phyloP scores from a whole-genome alignment of 768 basidiomycete species.

The Hortiboletus flavorubellus region DNA sequence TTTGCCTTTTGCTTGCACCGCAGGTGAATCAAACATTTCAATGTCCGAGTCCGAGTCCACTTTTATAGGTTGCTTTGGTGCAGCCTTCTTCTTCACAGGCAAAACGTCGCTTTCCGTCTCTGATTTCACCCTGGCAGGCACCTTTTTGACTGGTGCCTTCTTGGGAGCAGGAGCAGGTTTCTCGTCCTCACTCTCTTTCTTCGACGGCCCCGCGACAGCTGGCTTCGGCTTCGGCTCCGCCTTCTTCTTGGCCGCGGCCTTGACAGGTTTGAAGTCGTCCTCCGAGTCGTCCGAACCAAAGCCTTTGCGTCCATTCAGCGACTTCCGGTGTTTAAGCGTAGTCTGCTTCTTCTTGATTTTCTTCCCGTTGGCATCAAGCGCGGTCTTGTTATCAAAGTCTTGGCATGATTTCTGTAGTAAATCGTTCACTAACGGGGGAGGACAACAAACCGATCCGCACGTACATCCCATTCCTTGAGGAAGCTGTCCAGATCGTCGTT shows the following conservation, averaged over 20 bases:
- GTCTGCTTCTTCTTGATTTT: slow-evolving; percentile 56
- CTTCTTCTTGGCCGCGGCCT: slow-evolving; percentile 42
- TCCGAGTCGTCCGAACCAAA: slow-evolving; percentile 41
- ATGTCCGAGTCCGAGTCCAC: slow-evolving; percentile 40
- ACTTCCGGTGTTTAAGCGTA: slow-evolving; percentile 52
- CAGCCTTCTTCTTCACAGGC: slow-evolving; percentile 20
- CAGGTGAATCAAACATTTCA: slow-evolving; percentile 26
- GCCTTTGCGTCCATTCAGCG: slow-evolving; percentile 41
- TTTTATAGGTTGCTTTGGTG: slow-evolving; percentile 22
- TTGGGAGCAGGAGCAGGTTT: slow-evolving; percentile 26
- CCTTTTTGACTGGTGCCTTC: slow-evolving; percentile 33
- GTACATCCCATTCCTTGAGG: slow-evolving; percentile 79
- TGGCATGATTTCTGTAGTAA: slow-evolving; percentile 36
- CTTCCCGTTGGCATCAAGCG: slow-evolving; percentile 48
- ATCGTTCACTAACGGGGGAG: not conserved
- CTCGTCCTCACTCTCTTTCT: slow-evolving; percentile 43
- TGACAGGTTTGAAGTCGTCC: slow-evolving; percentile 55
- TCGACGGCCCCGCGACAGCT: slow-evolving; percentile 39
- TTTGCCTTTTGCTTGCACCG: slow-evolving; percentile 37
- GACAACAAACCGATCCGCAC: slow-evolving; percentile 25
- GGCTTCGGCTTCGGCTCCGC: slow-evolving; percentile 25
- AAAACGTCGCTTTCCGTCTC: slow-evolving; percentile 40
- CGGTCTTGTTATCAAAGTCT: slow-evolving; percentile 42
- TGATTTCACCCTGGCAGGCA: slow-evolving; percentile 32
- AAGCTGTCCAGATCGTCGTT: slow-evolving; percentile 84